Evolutionary conservation across 1,284 basidiomycete species (phyloP).

Genomic region (Rhizopogon hawkerae): DNA sequence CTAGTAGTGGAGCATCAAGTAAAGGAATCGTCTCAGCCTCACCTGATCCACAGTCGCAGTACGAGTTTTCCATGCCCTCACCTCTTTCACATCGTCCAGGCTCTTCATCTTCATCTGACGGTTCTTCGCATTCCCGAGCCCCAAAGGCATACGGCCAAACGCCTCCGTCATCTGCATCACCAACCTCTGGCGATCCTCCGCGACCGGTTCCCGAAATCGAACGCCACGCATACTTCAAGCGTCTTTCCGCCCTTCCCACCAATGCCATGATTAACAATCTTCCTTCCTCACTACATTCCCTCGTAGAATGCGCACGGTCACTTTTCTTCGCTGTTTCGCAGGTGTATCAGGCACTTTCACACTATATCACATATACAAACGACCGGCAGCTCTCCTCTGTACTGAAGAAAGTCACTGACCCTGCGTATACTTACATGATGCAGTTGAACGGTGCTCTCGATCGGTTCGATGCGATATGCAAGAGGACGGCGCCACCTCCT

Average conservation of each 20-base stretch:
- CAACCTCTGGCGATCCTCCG: constrained; percentile 32
- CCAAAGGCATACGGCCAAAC: constrained; percentile 29
- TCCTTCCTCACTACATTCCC: constrained; percentile 62
- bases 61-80: constrained; percentile 37
- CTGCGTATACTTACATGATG: constrained; percentile 76
- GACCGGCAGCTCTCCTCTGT: constrained; percentile 82
- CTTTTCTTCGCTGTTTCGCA: constrained; percentile 91
- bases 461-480: constrained; percentile 81
- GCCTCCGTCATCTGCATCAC: constrained; percentile 36
- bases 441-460: constrained; percentile 86
- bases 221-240: constrained; percentile 89
- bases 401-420: constrained; percentile 77
- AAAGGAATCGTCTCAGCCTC: constrained; percentile 11
- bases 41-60: constrained; percentile 18
- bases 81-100: constrained; percentile 37
- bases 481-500: constrained; percentile 61
- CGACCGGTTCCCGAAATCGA: constrained; percentile 66
- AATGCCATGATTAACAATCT: constrained; percentile 52
- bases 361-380: constrained; percentile 81
- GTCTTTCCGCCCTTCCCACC: constrained; percentile 69
- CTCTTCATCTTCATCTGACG: constrained; percentile 33
- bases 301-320: constrained; percentile 85
- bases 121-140: constrained; percentile 18
- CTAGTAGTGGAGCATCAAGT: constrained; percentile 13
- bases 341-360: constrained; percentile 82